phyloP scores from a whole-genome alignment of 768 basidiomycete species.

The Mycena rosella region DNA sequence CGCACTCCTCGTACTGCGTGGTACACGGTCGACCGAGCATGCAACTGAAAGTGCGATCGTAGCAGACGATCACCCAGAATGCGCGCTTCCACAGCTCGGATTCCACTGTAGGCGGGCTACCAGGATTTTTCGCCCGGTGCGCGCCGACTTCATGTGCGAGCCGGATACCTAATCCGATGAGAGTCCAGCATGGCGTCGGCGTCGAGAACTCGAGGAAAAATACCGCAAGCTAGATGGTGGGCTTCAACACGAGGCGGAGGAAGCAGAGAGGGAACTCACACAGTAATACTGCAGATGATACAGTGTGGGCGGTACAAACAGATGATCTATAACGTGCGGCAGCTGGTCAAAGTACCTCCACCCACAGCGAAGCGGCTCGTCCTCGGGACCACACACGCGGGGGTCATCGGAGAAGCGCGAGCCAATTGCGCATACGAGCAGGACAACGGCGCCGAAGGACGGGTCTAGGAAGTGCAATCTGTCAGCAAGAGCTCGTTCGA shows the following conservation, averaged over 20 bases:
- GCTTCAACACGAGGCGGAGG: constrained; percentile 63
- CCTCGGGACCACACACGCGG: constrained; percentile 45
- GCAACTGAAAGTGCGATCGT: too few species aligned
- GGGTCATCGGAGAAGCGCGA: constrained; percentile 50
- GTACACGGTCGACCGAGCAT: too few species aligned
- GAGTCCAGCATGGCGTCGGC: constrained; percentile 75
- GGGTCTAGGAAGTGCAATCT: too few species aligned
- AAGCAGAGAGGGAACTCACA: constrained; percentile 5
- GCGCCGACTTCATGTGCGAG: constrained; percentile 32
- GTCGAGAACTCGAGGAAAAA: too few species aligned
- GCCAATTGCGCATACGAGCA: too few species aligned
- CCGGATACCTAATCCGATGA: constrained; percentile 61
- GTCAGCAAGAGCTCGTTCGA: too few species aligned
- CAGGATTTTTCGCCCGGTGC: too few species aligned
- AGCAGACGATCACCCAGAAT: too few species aligned
- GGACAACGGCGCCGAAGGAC: too few species aligned
- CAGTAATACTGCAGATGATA: constrained; percentile 27
- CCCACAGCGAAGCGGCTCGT: constrained; percentile 33
- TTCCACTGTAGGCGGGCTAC: constrained; percentile 64
- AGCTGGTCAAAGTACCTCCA: constrained; percentile 35
- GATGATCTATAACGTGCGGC: neutral
- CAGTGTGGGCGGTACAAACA: constrained; percentile 11
- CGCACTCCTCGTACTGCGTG: too few species aligned
- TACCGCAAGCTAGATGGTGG: too few species aligned
- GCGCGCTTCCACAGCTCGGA: constrained; percentile 73